A percentile compares a stretch with the other conserved stretches of the same genome.
These are phyloP conservation scores for Ottelia alismoides DNA, from an alignment of 106 monocot species.

Conservation along the genomic window DNA sequence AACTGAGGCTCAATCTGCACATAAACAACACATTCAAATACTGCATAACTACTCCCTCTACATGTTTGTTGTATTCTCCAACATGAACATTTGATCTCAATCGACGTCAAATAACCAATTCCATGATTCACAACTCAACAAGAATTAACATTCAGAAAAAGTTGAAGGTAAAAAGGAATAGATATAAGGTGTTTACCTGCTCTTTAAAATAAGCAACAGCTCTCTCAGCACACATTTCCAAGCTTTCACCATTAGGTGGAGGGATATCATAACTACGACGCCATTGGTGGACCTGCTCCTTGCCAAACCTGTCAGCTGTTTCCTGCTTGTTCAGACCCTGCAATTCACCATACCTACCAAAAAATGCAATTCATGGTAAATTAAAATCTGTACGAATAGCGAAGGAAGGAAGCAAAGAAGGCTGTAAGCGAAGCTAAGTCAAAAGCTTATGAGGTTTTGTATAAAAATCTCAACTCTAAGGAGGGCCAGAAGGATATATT, in stretches of 20 bases:
- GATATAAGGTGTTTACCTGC: slow-evolving; percentile 33
- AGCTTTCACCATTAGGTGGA: slow-evolving; percentile 94
- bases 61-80: too few relatives aligned
- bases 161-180: too few relatives aligned
- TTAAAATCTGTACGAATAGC: too few relatives aligned
- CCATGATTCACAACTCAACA: background rate
- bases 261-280: slow-evolving; percentile 96
- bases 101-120: slow-evolving; percentile 3
- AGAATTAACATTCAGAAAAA: background rate
- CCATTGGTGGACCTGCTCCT: slow-evolving; percentile 90
- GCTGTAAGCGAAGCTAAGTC: too few relatives aligned
- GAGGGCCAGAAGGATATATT: too few relatives aligned
- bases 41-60: too few relatives aligned
- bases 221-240: slow-evolving; percentile 95
- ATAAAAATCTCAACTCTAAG: too few relatives aligned
- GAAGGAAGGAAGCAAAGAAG: too few relatives aligned
- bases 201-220: slow-evolving; percentile 93
- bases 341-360: slow-evolving; percentile 81
- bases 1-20: slow-evolving; percentile 88
- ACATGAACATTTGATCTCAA: too few relatives aligned
- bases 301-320: slow-evolving; percentile 84
- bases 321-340: slow-evolving; percentile 99
- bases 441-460: too few relatives aligned
- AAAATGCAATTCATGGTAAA: background rate
- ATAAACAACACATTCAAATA: too few relatives aligned